phyloP scores from a whole-genome alignment of 2,329 filamentous ascomycete genomes.

The Hypocrella siamensis region DNA sequence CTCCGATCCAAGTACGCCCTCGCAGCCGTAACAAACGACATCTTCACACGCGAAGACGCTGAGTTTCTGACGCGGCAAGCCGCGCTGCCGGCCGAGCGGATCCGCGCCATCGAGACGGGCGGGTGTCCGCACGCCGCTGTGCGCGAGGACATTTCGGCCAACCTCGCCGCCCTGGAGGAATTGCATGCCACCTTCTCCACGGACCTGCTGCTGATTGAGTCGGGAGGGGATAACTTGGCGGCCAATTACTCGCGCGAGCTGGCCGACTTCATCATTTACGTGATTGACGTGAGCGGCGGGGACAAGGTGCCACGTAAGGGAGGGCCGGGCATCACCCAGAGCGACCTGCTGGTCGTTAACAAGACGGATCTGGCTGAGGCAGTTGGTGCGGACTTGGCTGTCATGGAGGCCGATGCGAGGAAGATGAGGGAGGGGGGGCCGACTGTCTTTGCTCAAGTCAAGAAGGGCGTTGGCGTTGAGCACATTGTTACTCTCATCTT shows the following conservation, averaged over 20 bases:
- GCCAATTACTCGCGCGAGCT: constrained; percentile 93
- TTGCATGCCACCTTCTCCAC: constrained; percentile 66
- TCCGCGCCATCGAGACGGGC: constrained; percentile 92
- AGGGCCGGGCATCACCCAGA: constrained; percentile 92
- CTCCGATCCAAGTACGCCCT: constrained; percentile 72
- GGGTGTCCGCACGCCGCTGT: constrained; percentile 95
- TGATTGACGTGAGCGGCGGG: constrained; percentile 90
- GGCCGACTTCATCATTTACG: constrained; percentile 96
- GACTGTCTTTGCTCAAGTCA: constrained; percentile 95
- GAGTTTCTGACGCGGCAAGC: constrained; percentile 85
- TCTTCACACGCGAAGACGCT: constrained; percentile 95
- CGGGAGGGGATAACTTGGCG: constrained; percentile 87
- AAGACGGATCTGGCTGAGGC: constrained; percentile 90
- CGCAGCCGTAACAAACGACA: constrained; percentile 95
- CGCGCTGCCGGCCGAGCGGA: constrained; percentile 68
- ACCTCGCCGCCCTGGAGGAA: constrained; percentile 82
- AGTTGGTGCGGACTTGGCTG: constrained; percentile 74
- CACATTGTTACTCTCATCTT: constrained; percentile 79
- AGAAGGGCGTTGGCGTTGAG: constrained; percentile 70
- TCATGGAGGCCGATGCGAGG: constrained; percentile 89
- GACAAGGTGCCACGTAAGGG: constrained; percentile 96
- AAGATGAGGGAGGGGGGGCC: constrained; percentile 94
- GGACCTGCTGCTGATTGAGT: constrained; percentile 85
- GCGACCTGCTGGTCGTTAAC: constrained; percentile 84
- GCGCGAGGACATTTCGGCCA: constrained; percentile 88